These are phyloP conservation scores for Citrus medica DNA, from an alignment of 345 rosid genomes.

Conservation along the genomic window DNA sequence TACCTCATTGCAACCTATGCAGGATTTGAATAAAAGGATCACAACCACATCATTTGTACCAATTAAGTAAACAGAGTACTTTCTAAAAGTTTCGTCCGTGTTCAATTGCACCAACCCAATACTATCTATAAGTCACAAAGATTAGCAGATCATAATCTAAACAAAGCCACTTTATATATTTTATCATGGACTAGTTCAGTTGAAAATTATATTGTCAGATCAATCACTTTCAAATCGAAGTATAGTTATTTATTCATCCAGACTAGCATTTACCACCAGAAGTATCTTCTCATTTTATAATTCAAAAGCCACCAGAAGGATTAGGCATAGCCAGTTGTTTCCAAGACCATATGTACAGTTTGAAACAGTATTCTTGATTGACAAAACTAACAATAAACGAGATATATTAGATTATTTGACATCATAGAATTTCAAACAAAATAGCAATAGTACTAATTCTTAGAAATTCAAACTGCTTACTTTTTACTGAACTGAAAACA, in stretches of 20 bases:
- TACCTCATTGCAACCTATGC: background rate
- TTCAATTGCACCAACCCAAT: background rate
- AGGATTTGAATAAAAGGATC: background rate
- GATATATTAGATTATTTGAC: background rate
- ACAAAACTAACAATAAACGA: background rate
- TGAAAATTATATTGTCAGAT: background rate
- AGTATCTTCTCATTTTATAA: background rate
- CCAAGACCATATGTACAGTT: background rate
- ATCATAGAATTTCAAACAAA: background rate
- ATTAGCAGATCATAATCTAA: background rate
- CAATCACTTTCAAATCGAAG: background rate
- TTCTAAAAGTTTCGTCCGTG: background rate
- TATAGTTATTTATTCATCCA: background rate
- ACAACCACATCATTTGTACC: background rate
- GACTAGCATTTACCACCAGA: background rate
- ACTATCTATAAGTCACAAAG: background rate
- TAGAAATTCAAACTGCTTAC: constrained; percentile 39
- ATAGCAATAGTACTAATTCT: background rate
- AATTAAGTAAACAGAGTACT: background rate
- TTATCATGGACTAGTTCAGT: background rate
- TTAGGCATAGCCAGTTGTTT: background rate
- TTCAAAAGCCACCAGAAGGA: background rate
- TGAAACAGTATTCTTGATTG: too few relatives aligned
- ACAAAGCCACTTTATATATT: background rate
- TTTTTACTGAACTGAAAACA: constrained; percentile 53